These are phyloP conservation scores for Picochlorum sp. DNA, from an alignment of 139 green algal species.

Conservation along the genomic window DNA sequence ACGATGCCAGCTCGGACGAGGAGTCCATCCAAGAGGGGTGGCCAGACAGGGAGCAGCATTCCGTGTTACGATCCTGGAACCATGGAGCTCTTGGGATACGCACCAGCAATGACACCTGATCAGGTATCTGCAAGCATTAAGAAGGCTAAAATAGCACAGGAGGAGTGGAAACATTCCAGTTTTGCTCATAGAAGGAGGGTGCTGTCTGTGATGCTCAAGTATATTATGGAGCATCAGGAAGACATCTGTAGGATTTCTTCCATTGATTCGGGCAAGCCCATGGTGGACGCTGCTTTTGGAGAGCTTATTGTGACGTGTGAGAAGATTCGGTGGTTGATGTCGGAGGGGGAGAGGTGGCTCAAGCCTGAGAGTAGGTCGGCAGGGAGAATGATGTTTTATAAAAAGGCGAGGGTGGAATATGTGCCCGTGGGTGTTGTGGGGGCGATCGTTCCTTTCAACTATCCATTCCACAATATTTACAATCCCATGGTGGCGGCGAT, in stretches of 20 bases:
- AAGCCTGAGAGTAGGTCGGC: slow-evolving; percentile 64
- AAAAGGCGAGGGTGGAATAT: slow-evolving; percentile 84
- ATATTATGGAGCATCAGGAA: slow-evolving; percentile 83
- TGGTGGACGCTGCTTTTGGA: slow-evolving; percentile 90
- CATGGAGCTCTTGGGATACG: slow-evolving; percentile 70
- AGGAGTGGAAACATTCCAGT: slow-evolving; percentile 60
- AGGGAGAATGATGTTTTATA: slow-evolving; percentile 94
- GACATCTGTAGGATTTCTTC: slow-evolving; percentile 88
- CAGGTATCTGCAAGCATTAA: slow-evolving; percentile 25
- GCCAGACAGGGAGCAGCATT: slow-evolving; percentile 36
- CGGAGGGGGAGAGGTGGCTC: slow-evolving; percentile 72
- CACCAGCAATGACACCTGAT: slow-evolving; percentile 64
- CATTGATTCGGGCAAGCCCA: slow-evolving; percentile 85
- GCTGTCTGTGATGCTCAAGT: slow-evolving; percentile 77
- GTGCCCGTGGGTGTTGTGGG: slow-evolving; percentile 88
- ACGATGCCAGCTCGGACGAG: not conserved
- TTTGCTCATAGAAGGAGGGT: slow-evolving; percentile 72
- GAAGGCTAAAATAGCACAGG: slow-evolving; percentile 10
- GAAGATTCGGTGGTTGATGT: slow-evolving; percentile 92
- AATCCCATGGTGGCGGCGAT: slow-evolving; percentile 89
- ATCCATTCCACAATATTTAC: slow-evolving; percentile 98
- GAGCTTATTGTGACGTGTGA: slow-evolving; percentile 95
- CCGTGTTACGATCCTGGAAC: slow-evolving; percentile 84
- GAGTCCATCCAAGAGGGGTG: not conserved
- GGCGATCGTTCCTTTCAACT: slow-evolving; percentile 98